These are phyloP conservation scores for Neofusicoccum umdonicola DNA, from an alignment of 2,329 filamentous ascomycete genomes.

Conservation along the genomic window DNA sequence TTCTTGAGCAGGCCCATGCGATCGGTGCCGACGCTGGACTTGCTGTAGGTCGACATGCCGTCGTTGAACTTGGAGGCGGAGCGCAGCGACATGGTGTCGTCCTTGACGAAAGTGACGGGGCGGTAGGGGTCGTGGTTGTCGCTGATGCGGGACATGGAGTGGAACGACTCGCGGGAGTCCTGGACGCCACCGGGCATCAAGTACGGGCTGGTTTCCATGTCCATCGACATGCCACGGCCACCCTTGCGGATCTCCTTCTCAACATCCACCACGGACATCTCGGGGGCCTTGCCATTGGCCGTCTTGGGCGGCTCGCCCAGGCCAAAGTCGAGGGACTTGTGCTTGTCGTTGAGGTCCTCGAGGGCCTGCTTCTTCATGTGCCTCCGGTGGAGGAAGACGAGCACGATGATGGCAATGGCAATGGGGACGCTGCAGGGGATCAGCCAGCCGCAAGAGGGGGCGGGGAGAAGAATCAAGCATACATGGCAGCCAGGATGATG, in stretches of 20 bases:
- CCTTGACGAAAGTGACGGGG: slow-evolving; percentile 56
- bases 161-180: slow-evolving; percentile 78
- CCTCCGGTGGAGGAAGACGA: slow-evolving; percentile 77
- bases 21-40: slow-evolving; percentile 47
- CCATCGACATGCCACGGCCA: slow-evolving; percentile 56
- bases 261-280: slow-evolving; percentile 59
- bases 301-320: slow-evolving; percentile 51
- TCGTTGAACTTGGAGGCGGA: slow-evolving; percentile 37
- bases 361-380: slow-evolving; percentile 67
- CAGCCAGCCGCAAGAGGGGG: neutral
- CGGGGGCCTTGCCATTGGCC: slow-evolving; percentile 30
- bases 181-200: slow-evolving; percentile 83
- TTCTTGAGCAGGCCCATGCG: slow-evolving; percentile 55
- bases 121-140: slow-evolving; percentile 84
- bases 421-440: slow-evolving; percentile 66
- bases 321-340: slow-evolving; percentile 91
- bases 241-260: slow-evolving; percentile 41
- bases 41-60: slow-evolving; percentile 50
- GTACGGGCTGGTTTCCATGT: slow-evolving; percentile 78
- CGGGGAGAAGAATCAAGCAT: slow-evolving; percentile 19
- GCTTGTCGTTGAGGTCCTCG: slow-evolving; percentile 83
- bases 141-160: slow-evolving; percentile 69
- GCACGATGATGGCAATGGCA: slow-evolving; percentile 61
- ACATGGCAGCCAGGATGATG: slow-evolving; percentile 36
- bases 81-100: slow-evolving; percentile 35